Conservation (phyloP, 306 rosid species). For the Cicer arietinum region DNA sequence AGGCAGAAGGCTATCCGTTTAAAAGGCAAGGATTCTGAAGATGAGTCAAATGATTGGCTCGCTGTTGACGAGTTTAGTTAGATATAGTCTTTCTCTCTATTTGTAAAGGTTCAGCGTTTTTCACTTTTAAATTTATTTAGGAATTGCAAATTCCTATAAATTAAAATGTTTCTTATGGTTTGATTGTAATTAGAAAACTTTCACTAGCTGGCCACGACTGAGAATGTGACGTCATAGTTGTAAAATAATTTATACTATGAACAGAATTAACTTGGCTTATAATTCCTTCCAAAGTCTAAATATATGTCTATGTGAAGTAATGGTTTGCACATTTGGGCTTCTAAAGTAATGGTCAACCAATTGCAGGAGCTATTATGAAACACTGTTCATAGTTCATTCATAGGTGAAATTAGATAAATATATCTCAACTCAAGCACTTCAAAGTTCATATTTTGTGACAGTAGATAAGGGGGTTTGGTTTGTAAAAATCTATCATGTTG, state of each 20-base stretch:
- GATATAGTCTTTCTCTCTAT: constrained; percentile 25
- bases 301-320: not conserved
- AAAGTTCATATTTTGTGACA: not conserved
- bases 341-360: not conserved
- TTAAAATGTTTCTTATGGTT: constrained; percentile 31
- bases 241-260: not conserved
- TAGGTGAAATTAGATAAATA: not conserved
- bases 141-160: constrained; percentile 32
- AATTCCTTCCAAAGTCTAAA: too few relatives aligned
- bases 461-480: too few relatives aligned
- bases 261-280: too few relatives aligned
- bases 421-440: not conserved
- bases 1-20: constrained; percentile 43
- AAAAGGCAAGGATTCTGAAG: constrained; percentile 77
- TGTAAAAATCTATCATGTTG: not conserved
- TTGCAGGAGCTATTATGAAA: not conserved
- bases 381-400: not conserved
- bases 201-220: not conserved
- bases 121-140: constrained; percentile 36
- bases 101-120: constrained; percentile 54
- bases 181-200: not conserved
- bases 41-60: constrained; percentile 91
- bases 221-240: constrained; percentile 11
- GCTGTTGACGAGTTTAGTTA: constrained; percentile 71
- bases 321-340: not conserved